Conservation (phyloP, 768 basidiomycete genomes). For the Mycena sanguinolenta region DNA sequence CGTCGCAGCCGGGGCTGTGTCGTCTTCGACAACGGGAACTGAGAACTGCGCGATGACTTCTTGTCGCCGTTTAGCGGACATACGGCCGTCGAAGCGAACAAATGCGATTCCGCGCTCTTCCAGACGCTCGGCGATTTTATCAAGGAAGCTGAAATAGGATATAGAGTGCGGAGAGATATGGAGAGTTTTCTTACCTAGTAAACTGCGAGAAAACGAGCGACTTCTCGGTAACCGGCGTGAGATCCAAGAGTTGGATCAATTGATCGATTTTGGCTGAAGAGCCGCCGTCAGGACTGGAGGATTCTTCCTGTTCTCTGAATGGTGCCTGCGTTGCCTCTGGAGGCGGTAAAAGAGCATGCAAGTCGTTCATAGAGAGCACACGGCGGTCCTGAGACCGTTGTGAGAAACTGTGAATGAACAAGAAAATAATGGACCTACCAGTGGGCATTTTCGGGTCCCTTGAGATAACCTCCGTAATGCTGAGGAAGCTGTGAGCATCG, state of each 20-base stretch:
- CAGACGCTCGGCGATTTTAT: constrained; percentile 77
- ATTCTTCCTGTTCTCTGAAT: constrained; percentile 54
- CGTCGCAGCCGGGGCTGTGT: constrained; percentile 41
- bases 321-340: constrained; percentile 78
- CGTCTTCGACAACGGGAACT: constrained; percentile 62
- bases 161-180: constrained; percentile 2
- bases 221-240: constrained; percentile 80
- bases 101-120: constrained; percentile 79
- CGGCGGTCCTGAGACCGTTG: constrained; percentile 76
- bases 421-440: constrained; percentile 60
- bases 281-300: constrained; percentile 56
- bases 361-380: constrained; percentile 61
- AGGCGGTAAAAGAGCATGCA: constrained; percentile 74
- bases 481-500: constrained; percentile 41
- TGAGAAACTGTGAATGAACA: constrained; percentile 6
- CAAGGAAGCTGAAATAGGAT: constrained; percentile 17
- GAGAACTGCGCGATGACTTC: constrained; percentile 83
- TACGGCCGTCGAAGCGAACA: constrained; percentile 87
- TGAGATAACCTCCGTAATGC: constrained; percentile 77
- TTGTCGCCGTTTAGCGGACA: constrained; percentile 85
- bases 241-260: constrained; percentile 75
- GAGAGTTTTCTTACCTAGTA: constrained; percentile 66
- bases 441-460: constrained; percentile 86
- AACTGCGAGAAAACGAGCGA: constrained; percentile 93
- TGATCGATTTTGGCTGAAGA: constrained; percentile 92